phyloP scores from a whole-genome alignment of 2,329 filamentous ascomycete genomes.

The Dactylellina haptotyla region DNA sequence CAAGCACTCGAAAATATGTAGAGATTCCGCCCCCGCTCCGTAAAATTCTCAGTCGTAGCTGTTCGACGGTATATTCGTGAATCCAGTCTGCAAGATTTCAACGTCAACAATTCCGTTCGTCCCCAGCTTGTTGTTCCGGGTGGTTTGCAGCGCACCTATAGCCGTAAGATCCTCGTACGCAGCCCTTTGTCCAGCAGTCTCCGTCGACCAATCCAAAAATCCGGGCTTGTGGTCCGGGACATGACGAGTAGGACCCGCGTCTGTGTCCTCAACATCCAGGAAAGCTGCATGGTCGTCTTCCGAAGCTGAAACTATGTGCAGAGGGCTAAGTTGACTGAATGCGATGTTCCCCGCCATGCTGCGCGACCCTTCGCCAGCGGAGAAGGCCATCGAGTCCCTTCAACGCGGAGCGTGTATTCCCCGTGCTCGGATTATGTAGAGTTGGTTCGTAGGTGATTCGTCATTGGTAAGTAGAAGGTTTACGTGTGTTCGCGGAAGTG shows the following conservation, averaged over 20 bases:
- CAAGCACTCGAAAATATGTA: conserved; percentile 76
- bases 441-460: neutral
- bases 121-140: neutral
- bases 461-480: conserved; percentile 17
- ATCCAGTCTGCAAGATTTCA: conserved; percentile 78
- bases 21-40: conserved; percentile 75
- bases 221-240: conserved; percentile 37
- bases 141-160: conserved; percentile 65
- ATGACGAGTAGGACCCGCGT: conserved; percentile 27
- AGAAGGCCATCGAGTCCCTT: conserved; percentile 38
- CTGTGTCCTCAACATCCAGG: conserved; percentile 16
- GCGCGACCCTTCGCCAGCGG: conserved; percentile 47
- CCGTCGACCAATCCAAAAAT: conserved; percentile 80
- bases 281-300: conserved; percentile 13
- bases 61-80: conserved; percentile 96
- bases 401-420: conserved; percentile 17
- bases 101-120: conserved; percentile 20
- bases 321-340: conserved; percentile 27
- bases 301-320: conserved; percentile 29
- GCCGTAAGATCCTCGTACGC: conserved; percentile 96
- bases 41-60: conserved; percentile 83
- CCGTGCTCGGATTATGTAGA: conserved; percentile 10
- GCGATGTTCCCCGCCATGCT: conserved; percentile 37
- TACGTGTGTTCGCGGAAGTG: too few relatives aligned
- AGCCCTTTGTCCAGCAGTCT: conserved; percentile 87